Conservation (phyloP, 306 rosid species). For the Castanea mollissima region DNA sequence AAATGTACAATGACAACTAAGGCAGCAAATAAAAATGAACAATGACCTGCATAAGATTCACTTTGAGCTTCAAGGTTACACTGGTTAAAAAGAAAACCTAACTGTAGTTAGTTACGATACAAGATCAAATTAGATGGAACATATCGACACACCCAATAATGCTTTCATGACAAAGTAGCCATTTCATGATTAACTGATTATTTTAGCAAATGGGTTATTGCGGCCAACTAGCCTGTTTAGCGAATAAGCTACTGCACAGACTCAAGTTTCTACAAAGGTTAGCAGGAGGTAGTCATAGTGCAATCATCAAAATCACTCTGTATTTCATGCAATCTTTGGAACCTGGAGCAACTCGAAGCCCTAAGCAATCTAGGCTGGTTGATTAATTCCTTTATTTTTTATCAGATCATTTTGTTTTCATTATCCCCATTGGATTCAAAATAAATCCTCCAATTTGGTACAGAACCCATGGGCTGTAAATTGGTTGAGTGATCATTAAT, state of each 20-base stretch:
- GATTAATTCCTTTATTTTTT: neutral
- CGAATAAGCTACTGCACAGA: neutral
- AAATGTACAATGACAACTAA: constrained; percentile 16
- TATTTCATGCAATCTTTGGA: neutral
- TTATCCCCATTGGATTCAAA: neutral
- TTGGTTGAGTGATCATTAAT: neutral
- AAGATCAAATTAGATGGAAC: neutral
- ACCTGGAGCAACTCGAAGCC: neutral
- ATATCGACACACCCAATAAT: neutral
- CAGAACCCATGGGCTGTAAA: neutral
- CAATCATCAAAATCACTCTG: neutral
- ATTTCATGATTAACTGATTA: neutral
- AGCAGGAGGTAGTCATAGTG: neutral
- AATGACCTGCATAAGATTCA: neutral
- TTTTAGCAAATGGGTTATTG: neutral
- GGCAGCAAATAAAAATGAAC: neutral
- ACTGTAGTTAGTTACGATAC: neutral
- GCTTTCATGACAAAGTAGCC: neutral
- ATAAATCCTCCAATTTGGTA: neutral
- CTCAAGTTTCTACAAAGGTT: neutral
- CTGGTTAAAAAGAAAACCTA: neutral
- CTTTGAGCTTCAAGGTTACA: constrained; percentile 1
- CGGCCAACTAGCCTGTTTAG: neutral
- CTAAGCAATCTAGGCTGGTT: neutral
- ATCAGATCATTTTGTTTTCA: neutral